A percentile compares a stretch with the other conserved stretches of the same genome.
phyloP scores from a whole-genome alignment of 1,284 basidiomycete species.

The Ganoderma multipileum region DNA sequence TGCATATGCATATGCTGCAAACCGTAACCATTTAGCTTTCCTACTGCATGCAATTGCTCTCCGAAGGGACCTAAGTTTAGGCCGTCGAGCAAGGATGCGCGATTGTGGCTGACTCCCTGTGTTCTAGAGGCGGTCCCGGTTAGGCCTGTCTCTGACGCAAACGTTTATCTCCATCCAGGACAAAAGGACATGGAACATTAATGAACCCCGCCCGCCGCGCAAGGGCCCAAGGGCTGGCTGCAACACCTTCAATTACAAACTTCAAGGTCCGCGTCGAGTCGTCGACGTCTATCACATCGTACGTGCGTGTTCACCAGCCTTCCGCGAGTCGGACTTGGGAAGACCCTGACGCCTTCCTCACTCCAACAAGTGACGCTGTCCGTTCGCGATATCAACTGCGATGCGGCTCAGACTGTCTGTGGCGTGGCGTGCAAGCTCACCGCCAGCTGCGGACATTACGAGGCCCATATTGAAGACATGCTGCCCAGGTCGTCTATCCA shows the following conservation, averaged over 20 bases:
- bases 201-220: not conserved
- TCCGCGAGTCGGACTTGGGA: not conserved
- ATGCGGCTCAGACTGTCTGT: not conserved
- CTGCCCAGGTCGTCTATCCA: not conserved
- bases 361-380: not conserved
- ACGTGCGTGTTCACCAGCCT: not conserved
- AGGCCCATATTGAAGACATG: not conserved
- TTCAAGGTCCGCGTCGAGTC: not conserved
- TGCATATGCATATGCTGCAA: not conserved
- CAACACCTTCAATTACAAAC: not conserved
- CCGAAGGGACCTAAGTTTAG: not conserved
- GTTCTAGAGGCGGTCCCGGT: not conserved
- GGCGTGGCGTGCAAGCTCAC: not conserved
- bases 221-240: not conserved
- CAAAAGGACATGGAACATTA: not conserved
- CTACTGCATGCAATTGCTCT: not conserved
- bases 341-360: not conserved
- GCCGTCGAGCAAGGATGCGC: no score
- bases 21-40: not conserved
- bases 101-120: not conserved
- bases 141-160: not conserved
- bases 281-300: not conserved
- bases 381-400: not conserved
- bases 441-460: not conserved
- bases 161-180: not conserved